Base-by-base conservation (phyloP, 257 asterid genomes). In the Orobanche coerulescens region DNA sequence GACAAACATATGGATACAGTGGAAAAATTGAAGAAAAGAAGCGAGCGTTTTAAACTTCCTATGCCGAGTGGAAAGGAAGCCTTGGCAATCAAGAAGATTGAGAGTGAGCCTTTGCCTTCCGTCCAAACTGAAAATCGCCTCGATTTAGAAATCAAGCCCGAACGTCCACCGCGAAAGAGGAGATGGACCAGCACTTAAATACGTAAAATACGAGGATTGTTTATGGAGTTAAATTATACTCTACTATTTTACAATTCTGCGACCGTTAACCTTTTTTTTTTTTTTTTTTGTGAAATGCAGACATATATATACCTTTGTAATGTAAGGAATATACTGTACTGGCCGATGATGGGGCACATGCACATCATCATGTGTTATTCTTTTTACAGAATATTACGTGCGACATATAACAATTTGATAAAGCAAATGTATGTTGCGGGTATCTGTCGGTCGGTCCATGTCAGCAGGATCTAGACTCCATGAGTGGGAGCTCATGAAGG, bases 21-120 rank as follows among this genome's bases (percentile, higher is more conserved):
- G 37, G 97, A 81, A 50, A 93, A 84, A 75, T 43, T 93, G 88
- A 93, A 86, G 86, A 92, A 89, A 70, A 79, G 95, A 37, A 88
- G 98, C 12, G 97, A 92, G 72, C 86, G 97, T 37, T 92, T 92
- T 72, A 92, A 92, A 66, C 94, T 88, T 70, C 97, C 97, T n/a
- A 72, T 92, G 95, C 95, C 98, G 0, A 74, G 85, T 42, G 98
- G 84, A 67, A 92, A 81, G 67, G 98, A 88, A 36, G 64, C 76
- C 0, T 23, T 56, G 4, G 66, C 82, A 40, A 36, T 64, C 15
- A 86, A 86, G 75, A 86, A 82, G 73, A 33, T 60, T 33, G 95
- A 83, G 79, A 76, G 57, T 19, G 95, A 84, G 39, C 78, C 54
- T 47, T 20, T 47, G 24, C 25, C 54, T 47, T 47, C 54, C 20